A percentile compares a stretch with the other conserved stretches of the same genome.
Conservation (phyloP, 2,329 filamentous ascomycete genomes). For the Teratosphaeriaceae sp. region DNA sequence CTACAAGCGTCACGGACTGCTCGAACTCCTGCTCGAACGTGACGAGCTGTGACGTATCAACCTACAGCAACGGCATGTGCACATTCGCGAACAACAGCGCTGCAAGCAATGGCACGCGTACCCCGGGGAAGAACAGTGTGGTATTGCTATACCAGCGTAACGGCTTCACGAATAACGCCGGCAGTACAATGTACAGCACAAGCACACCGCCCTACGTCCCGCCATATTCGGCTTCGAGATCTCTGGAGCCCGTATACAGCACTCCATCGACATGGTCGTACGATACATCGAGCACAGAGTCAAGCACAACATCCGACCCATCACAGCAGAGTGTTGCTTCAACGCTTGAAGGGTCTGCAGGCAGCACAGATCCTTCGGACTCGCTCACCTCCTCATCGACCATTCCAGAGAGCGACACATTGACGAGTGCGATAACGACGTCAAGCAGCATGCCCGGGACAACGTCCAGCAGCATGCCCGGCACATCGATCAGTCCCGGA, state of each 20-base stretch:
- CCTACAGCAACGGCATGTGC: conserved; percentile 10
- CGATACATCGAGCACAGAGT: not conserved
- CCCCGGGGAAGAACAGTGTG: conserved; percentile 2
- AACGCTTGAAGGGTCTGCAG: too few relatives aligned
- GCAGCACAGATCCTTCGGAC: not conserved
- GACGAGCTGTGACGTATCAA: conserved; percentile 14
- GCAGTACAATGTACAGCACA: conserved; percentile 14
- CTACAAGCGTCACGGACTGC: conserved; percentile 10
- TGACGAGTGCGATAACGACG: not conserved
- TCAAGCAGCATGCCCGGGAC: too few relatives aligned
- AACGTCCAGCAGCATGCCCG: not conserved
- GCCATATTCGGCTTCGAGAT: conserved; percentile 4
- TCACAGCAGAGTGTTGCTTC: too few relatives aligned
- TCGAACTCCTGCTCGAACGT: conserved; percentile 16
- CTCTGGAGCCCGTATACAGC: conserved; percentile 1
- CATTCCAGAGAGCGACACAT: not conserved
- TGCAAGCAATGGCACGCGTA: not conserved
- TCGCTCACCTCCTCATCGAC: not conserved
- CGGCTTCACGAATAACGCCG: conserved; percentile 7
- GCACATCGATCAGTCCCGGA: not conserved
- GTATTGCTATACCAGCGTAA: conserved; percentile 9
- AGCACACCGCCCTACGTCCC: conserved; percentile 1
- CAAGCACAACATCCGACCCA: not conserved
- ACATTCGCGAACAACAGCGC: conserved; percentile 9
- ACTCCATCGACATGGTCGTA: not conserved